Conservation (phyloP, 2,329 filamentous ascomycete genomes). For the Elsinoe batatas region DNA sequence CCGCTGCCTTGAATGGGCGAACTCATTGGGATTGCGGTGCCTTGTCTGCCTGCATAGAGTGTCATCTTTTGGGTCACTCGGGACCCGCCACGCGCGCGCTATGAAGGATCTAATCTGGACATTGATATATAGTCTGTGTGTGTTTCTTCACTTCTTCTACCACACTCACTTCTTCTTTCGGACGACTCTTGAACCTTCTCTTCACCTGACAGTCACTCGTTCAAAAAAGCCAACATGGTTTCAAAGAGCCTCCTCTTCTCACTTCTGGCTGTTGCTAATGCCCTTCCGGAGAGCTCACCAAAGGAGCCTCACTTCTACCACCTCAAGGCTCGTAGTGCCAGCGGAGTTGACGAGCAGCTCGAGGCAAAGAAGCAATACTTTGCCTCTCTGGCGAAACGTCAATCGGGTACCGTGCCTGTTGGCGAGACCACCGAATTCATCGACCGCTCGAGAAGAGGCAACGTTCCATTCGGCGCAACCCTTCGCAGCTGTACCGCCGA, state of each 20-base stretch:
- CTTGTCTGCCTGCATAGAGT: neutral
- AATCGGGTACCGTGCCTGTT: constrained; percentile 31
- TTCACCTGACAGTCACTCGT: constrained; percentile 2
- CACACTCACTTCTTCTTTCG: neutral
- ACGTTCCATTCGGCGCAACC: constrained; percentile 45
- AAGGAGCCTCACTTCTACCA: neutral
- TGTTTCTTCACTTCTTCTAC: neutral
- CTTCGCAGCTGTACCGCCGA: constrained; percentile 47
- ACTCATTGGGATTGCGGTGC: neutral
- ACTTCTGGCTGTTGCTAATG: constrained; percentile 3
- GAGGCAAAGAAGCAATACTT: constrained; percentile 4
- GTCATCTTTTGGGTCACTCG: constrained; percentile 1
- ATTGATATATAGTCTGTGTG: neutral
- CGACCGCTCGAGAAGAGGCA: constrained; percentile 44
- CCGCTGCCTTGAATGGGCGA: neutral
- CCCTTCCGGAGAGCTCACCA: neutral
- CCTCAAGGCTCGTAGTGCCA: neutral
- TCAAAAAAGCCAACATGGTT: constrained; percentile 1
- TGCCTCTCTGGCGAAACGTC: neutral
- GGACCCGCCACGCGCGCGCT: constrained; percentile 7
- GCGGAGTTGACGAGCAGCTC: neutral
- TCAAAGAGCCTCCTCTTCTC: constrained; percentile 5
- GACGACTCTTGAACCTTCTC: neutral
- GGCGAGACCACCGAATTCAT: constrained; percentile 48
- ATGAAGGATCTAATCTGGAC: neutral